Base-by-base conservation (phyloP, 1,139 yeast species). In the Debaryomycetaceae sp. region DNA sequence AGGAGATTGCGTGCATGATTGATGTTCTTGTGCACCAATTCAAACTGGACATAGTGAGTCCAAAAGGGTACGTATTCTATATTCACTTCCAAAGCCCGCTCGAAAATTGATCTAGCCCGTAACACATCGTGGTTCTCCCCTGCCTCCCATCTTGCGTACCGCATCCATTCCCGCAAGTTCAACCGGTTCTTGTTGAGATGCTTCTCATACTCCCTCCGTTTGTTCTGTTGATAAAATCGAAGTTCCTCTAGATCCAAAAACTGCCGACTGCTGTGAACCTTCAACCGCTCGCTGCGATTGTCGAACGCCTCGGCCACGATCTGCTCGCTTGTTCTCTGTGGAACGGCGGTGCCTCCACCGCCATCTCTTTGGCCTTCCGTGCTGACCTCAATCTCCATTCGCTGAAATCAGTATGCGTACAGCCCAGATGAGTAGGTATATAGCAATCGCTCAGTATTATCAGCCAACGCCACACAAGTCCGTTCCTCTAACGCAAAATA, bases 1-100 rank as follows among this genome's bases (percentile, higher is more conserved):
- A 93, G 68, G 31, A 93, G 55, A 58, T 91, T 91, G 49, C 97
- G 68, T 0, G 98, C 98, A 66, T 91, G 97, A 58, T 89, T 89
- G 44, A 89, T 75, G 56, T 87, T 88, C 51, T 82, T 78, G 39
- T 77, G 74, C 49, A 84, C 76, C 43, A 91, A 67, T 63, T 93
- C 99, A 39, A 83, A 64, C 55, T 88, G 93, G 30, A 89, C 77
- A 60, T 93, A 93, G 35, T 87, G 77, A 11, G 85, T 76, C 98
- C 99, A 93, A 46, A 93, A 66, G 7, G 96, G 93, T 1, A 91
- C 81, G 58, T 80, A 78, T 50, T 85, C 80, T 3, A 81, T 73
- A 57, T 88, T 85, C 5, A 88, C 90, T 46, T 83, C 87, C 36
- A 93, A 61, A 0, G 97, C 96, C 43, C 99, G 72, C 63, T 93